Evolutionary conservation across 1,139 yeast species (phyloP).

Genomic region (Protomyces arabidopsidicola): DNA sequence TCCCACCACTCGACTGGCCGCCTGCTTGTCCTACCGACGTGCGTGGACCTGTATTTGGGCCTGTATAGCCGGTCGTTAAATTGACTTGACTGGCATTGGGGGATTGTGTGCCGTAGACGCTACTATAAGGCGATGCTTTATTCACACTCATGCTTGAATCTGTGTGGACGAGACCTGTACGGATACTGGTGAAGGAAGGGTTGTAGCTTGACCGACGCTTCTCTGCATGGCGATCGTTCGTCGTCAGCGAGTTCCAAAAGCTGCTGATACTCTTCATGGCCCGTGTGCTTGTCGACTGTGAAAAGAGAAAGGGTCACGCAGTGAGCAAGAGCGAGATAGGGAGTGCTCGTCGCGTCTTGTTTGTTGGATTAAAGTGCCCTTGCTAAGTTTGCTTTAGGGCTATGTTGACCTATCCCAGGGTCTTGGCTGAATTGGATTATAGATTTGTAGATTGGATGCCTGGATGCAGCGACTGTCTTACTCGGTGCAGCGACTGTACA

Average conservation of each 20-base stretch:
- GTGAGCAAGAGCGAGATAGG: not conserved
- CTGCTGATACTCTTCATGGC: not conserved
- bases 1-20: constrained; percentile 31
- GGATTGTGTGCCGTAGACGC: constrained; percentile 2
- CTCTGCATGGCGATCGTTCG: constrained; percentile 25
- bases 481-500: no score
- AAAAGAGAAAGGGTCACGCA: no score
- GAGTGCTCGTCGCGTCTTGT: not conserved
- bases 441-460: no score
- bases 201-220: constrained; percentile 9
- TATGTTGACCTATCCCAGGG: no score
- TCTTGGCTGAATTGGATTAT: no score
- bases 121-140: constrained; percentile 7
- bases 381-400: no score
- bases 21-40: not conserved
- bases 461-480: no score
- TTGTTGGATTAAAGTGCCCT: not conserved
- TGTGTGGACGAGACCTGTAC: constrained; percentile 7
- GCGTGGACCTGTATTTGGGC: not conserved
- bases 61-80: not conserved
- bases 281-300: not conserved
- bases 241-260: constrained; percentile 20
- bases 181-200: constrained; percentile 24
- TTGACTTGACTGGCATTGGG: constrained; percentile 18
- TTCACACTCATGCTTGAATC: constrained; percentile 16